Evolutionary conservation across 352 stramenopile genomes (phyloP), one percentile per base, ranked within the genome.

Genomic region (Pythium apleroticum): DNA sequence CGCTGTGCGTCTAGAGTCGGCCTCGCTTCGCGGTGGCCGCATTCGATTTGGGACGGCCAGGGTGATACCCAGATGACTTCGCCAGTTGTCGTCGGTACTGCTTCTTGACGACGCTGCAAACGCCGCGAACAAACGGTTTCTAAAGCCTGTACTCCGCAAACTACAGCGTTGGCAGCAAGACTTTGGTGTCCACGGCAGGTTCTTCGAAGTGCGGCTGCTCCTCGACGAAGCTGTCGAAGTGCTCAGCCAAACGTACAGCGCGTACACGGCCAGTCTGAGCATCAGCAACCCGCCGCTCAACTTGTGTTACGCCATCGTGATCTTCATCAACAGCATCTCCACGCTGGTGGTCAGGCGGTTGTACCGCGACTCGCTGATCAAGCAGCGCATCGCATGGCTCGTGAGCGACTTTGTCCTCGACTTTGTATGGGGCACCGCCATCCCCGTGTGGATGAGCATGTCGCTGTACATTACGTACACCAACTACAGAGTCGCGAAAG

Each of bases 231-330:
- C 7, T 2, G 6, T 49, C 8, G 19, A 49, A 25, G 19, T 49
- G 15, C 3, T 49, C 41, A 49, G 5, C 2, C 41, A 49, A 14
- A 49, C 41, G 19, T 22, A 22, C 19, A 25, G 19, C 4, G 41
- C 41, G 17, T 49, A 25, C 41, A 25, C 15, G 7, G 17, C 41
- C 4, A 49, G 41, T 27, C 28, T 37, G n/a, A 41, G 19, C 22
- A 52, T 74, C 27, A 33, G 52, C 25, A 37, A 71, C 35, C 20
- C 58, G 25, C 63, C 67, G 39, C 68, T 68, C n/a, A 43, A 37
- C 20, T n/a, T 27, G 10, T n/a, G 19, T 5, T 63, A 49, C 30
- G 22, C 17, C 17, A 12, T 63, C 30, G 31, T 31, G 17, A 56
- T 49, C n/a, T 56, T 50, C 12, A 20, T 49, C n/a, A 63, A 31